phyloP scores from a whole-genome alignment of 441 rosid species.

The Macaranga tanarius region DNA sequence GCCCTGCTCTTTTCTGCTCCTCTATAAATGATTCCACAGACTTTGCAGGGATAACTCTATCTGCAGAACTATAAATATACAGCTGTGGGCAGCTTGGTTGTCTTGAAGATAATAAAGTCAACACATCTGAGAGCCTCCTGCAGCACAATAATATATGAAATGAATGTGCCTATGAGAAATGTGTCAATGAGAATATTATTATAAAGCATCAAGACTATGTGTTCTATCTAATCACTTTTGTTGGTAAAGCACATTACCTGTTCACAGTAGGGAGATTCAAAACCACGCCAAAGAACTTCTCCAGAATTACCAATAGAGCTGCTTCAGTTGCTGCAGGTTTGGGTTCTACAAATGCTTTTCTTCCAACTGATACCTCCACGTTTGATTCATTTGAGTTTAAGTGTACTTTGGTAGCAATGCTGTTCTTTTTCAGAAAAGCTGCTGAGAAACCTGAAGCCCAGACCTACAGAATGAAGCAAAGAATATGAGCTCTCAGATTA shows the following conservation, averaged over 20 bases:
- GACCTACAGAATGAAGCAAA: slow-evolving; percentile 52
- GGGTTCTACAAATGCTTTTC: slow-evolving; percentile 39
- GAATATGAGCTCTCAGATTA: not conserved
- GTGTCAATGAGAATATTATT: not conserved
- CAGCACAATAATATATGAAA: not conserved
- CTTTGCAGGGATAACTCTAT: slow-evolving; percentile 78
- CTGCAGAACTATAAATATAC: slow-evolving; percentile 94
- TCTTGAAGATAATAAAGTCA: slow-evolving; percentile 56
- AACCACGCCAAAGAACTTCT: slow-evolving; percentile 71
- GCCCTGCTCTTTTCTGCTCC: slow-evolving; percentile 74
- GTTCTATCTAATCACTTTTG: not conserved
- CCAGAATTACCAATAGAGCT: slow-evolving; percentile 73
- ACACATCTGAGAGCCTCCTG: slow-evolving; percentile 86
- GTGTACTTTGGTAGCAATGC: slow-evolving; percentile 72
- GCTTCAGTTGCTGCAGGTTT: slow-evolving; percentile 79
- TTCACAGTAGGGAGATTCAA: slow-evolving; percentile 79
- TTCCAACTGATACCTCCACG: slow-evolving; percentile 26
- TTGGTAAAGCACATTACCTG: slow-evolving; percentile 42
- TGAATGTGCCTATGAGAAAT: not conserved
- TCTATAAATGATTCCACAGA: slow-evolving; percentile 84
- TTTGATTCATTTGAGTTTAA: slow-evolving; percentile 33
- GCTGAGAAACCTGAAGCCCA: slow-evolving; percentile 99
- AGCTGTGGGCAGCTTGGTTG: slow-evolving; percentile 94
- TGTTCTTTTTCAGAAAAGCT: slow-evolving; percentile 83
- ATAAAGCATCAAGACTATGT: not conserved